Evolutionary conservation across 1,284 basidiomycete species (phyloP).

Genomic region (Ustilago cynodontis): DNA sequence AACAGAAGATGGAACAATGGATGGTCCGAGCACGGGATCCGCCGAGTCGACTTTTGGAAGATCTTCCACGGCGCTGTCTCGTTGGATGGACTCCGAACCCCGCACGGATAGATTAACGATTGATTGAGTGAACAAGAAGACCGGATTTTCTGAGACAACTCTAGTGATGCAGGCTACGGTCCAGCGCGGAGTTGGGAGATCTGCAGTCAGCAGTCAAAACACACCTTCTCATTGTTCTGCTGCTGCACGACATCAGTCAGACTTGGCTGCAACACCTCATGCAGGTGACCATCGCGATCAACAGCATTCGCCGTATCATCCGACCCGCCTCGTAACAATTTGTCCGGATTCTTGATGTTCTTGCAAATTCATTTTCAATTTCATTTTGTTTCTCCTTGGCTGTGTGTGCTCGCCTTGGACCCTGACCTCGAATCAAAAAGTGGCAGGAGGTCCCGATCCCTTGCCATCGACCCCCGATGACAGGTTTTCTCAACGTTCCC

Average conservation of each 20-base stretch:
- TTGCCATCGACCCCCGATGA: too few species aligned
- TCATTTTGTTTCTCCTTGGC: too few species aligned
- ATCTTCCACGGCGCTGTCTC: slow-evolving; percentile 2
- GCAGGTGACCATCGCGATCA: slow-evolving; percentile 34
- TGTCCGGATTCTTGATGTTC: neutral
- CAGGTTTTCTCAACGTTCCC: too few species aligned
- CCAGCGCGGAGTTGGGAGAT: slow-evolving; percentile 14
- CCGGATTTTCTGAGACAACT: neutral
- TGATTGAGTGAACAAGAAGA: neutral
- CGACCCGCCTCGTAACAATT: neutral
- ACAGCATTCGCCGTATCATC: slow-evolving; percentile 20
- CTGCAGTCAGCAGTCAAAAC: slow-evolving; percentile 1
- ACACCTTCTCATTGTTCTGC: neutral
- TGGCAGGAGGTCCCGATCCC: too few species aligned
- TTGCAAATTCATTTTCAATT: slow-evolving; percentile 6
- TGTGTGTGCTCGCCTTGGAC: slow-evolving; percentile 11
- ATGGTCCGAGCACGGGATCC: neutral
- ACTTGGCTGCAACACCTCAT: slow-evolving; percentile 9
- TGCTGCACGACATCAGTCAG: neutral
- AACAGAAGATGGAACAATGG: neutral
- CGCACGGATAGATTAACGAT: neutral
- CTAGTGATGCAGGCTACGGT: neutral
- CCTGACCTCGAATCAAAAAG: slow-evolving; percentile 3
- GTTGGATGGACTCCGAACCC: slow-evolving; percentile 20
- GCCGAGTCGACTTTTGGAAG: slow-evolving; percentile 1